Percentiles rank a stretch among this genome's conserved stretches.
Conservation (phyloP, 2,329 filamentous ascomycete genomes). For the Aspergillus eucalypticola region DNA sequence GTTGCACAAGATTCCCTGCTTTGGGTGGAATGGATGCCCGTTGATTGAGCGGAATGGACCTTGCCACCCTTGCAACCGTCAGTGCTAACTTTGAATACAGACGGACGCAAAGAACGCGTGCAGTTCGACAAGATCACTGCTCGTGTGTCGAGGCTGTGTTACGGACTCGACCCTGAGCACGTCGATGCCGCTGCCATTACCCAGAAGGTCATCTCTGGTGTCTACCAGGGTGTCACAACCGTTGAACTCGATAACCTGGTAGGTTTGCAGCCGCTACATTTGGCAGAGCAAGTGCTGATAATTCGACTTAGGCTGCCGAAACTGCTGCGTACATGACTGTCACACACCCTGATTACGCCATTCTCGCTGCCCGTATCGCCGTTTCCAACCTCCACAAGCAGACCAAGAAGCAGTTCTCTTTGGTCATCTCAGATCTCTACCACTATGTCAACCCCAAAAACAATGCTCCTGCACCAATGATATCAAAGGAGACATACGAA, state of each 20-base stretch:
- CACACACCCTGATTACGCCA: constrained; percentile 97
- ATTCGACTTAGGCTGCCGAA: constrained; percentile 75
- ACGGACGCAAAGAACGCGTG: constrained; percentile 99
- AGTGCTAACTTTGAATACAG: constrained; percentile 51
- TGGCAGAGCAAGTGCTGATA: constrained; percentile 19
- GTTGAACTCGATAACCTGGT: constrained; percentile 96
- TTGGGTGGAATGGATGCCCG: neutral
- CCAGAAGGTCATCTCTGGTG: constrained; percentile 98
- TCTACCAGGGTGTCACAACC: constrained; percentile 97
- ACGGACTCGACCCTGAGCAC: constrained; percentile 92
- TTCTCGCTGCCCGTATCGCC: constrained; percentile 95
- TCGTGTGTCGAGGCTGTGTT: constrained; percentile 95
- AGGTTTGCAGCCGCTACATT: constrained; percentile 40
- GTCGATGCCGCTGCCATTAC: constrained; percentile 98
- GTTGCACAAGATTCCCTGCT: neutral
- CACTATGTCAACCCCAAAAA: constrained; percentile 97
- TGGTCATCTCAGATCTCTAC: constrained; percentile 89
- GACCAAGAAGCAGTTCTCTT: constrained; percentile 99
- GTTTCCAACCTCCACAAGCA: constrained; percentile 99
- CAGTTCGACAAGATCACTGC: constrained; percentile 99
- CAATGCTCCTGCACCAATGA: constrained; percentile 82
- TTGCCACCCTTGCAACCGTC: constrained; percentile 21
- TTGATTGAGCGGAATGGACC: neutral
- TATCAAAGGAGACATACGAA: constrained; percentile 85
- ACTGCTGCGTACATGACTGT: constrained; percentile 99